Evolutionary conservation across 768 basidiomycete genomes (phyloP).

Genomic region (Tulasnella sp.): DNA sequence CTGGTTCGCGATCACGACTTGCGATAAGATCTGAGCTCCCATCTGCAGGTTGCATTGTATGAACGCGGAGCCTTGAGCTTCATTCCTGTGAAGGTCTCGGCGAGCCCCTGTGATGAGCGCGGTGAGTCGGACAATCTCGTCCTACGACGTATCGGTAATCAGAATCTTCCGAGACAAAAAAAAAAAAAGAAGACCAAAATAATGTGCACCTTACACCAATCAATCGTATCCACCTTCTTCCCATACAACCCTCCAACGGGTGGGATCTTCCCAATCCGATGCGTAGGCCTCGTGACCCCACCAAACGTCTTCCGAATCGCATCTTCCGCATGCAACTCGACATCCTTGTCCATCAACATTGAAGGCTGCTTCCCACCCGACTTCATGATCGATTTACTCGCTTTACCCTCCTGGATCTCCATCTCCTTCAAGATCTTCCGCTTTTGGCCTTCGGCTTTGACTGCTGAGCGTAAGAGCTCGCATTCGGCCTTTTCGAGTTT

Average conservation of each 20-base stretch:
- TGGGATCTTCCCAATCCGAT: slow-evolving; percentile 40
- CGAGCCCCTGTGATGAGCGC: slow-evolving; percentile 34
- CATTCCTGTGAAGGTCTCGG: slow-evolving; percentile 32
- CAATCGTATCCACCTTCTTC: slow-evolving; percentile 54
- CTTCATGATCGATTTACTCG: slow-evolving; percentile 18
- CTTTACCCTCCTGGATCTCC: slow-evolving; percentile 26
- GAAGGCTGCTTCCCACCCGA: slow-evolving; percentile 22
- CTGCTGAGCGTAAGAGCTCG: slow-evolving; percentile 36
- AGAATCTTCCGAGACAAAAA: not conserved
- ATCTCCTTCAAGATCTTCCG: slow-evolving; percentile 34
- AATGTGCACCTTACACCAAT: slow-evolving; percentile 44
- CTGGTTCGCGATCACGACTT: slow-evolving; percentile 46
- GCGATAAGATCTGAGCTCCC: slow-evolving; percentile 60
- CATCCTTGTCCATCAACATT: not conserved
- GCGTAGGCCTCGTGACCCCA: slow-evolving; percentile 41
- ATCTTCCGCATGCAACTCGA: slow-evolving; percentile 19
- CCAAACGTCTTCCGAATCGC: slow-evolving; percentile 44
- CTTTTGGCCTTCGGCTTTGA: slow-evolving; percentile 27
- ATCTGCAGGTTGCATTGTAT: slow-evolving; percentile 62
- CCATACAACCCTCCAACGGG: slow-evolving; percentile 32
- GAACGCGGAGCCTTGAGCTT: slow-evolving; percentile 47
- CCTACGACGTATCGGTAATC: slow-evolving; percentile 24
- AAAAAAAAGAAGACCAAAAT: not conserved
- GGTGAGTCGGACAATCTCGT: slow-evolving; percentile 43
- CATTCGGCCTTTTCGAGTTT: slow-evolving; percentile 51